Percentiles rank a stretch among this genome's conserved stretches.
phyloP scores from a whole-genome alignment of 352 stramenopile genomes.

The Phytophthora kernoviae region DNA sequence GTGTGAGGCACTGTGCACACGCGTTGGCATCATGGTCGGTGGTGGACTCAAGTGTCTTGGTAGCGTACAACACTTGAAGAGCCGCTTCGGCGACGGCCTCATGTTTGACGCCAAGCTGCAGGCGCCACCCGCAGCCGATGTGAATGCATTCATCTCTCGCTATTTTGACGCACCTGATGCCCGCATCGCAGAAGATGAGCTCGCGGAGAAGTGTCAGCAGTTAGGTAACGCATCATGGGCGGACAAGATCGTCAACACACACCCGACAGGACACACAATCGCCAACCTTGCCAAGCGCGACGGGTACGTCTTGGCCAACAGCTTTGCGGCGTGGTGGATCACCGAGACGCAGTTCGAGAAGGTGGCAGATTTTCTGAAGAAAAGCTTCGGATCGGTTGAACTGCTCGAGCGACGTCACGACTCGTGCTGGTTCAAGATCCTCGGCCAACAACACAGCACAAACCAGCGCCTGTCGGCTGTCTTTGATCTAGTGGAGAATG shows the following conservation, averaged over 20 bases:
- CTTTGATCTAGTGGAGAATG: constrained; percentile 71
- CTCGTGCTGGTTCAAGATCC: constrained; percentile 69
- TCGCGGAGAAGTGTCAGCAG: constrained; percentile 41
- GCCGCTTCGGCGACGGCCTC: constrained; percentile 93
- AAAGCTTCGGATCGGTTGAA: constrained; percentile 41
- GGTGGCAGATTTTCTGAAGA: constrained; percentile 42
- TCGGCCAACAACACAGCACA: constrained; percentile 11
- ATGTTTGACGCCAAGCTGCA: constrained; percentile 88
- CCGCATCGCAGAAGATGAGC: constrained; percentile 22
- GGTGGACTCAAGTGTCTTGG: constrained; percentile 82
- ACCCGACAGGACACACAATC: constrained; percentile 68
- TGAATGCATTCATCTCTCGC: constrained; percentile 6
- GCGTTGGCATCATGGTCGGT: constrained; percentile 94
- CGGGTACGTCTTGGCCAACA: constrained; percentile 37
- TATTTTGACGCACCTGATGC: constrained; percentile 28
- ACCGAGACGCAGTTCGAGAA: constrained; percentile 58
- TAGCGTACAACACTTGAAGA: constrained; percentile 95
- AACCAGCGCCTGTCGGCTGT: constrained; percentile 63
- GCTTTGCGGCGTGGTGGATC: constrained; percentile 61
- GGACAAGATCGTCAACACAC: constrained; percentile 46
- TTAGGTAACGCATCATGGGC: constrained; percentile 45
- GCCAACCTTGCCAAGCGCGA: constrained; percentile 56
- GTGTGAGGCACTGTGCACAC: constrained; percentile 92
- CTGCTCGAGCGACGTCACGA: constrained; percentile 77
- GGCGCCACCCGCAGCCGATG: constrained; percentile 24